Base-by-base conservation (phyloP, 257 asterid species). In the Solanum clarkiae region DNA sequence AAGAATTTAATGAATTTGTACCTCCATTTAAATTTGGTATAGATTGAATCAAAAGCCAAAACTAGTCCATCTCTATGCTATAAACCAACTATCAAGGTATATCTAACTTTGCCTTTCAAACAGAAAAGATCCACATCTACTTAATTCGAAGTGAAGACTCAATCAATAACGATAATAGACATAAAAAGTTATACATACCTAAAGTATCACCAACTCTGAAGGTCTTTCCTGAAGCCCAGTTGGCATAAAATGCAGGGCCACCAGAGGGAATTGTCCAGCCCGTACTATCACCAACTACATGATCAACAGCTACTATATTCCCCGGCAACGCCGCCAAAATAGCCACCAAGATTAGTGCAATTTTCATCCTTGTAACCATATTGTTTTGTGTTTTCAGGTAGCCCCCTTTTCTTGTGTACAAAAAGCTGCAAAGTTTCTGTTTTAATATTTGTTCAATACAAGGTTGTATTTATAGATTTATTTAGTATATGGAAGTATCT, bases 221-320 rank as follows among this genome's bases (percentile, higher is more conserved):
- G 66, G 66, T 63, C 29, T 47, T 57, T 13, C 9, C 18, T 80
- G 90, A 79, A 18, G 90, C 86, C 90, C 90, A 87, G 14, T 65
- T 11, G 1, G 36, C 54, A 74, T 87, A 87, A 53, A 16, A 6
- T 7, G 72, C 47, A 65, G 84, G 79, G 10, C 88, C 88, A 15
- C 53, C 82, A 2, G 88, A 7, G 6, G 90, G 90, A 54, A 85
- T 44, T 2, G n/a, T 7, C 90, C 90, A 87, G 3, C 88, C 86
- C 66, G 2, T 63, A 82, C 9, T 55, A 18, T 82, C 88, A 18
- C 90, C 88, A 56, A 87, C 90, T 13, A 82, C 63, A 65, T 85
- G 86, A 32, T 81, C 80, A 54, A 84, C 84, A 44, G 86, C 86
- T 26, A 55, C 20, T 49, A 80, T 72, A 7, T 70, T 82, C 5